Percentiles rank a stretch among this genome's conserved stretches.
phyloP scores from a whole-genome alignment of 495 filamentous ascomycete genomes.

The Echria macrotheca region DNA sequence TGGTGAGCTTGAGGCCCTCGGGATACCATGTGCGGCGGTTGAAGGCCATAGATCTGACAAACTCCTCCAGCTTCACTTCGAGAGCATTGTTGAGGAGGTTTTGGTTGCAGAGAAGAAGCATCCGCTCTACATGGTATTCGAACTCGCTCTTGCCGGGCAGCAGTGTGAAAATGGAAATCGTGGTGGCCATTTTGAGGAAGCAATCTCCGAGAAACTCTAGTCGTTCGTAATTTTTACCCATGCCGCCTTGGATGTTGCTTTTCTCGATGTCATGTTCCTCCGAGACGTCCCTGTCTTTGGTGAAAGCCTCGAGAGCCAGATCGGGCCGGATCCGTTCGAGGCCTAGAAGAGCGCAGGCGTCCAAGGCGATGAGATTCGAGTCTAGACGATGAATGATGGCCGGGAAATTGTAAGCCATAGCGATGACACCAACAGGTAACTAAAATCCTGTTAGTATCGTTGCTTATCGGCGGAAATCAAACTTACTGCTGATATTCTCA shows the following conservation, averaged over 20 bases:
- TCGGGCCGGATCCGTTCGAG: slow-evolving; percentile 54
- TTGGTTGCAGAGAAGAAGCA: slow-evolving; percentile 87
- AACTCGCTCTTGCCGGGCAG: slow-evolving; percentile 78
- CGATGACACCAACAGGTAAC: slow-evolving; percentile 59
- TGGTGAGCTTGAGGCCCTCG: slow-evolving; percentile 56
- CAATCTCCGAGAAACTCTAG: slow-evolving; percentile 92
- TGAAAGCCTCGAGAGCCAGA: slow-evolving; percentile 82
- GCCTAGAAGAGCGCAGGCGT: slow-evolving; percentile 53
- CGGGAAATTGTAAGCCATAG: slow-evolving; percentile 69
- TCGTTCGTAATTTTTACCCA: slow-evolving; percentile 96
- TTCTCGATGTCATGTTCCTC: slow-evolving; percentile 68
- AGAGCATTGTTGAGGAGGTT: slow-evolving; percentile 76
- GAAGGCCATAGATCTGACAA: slow-evolving; percentile 77
- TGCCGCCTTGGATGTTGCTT: slow-evolving; percentile 74
- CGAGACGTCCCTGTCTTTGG: slow-evolving; percentile 90
- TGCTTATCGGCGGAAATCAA: not conserved
- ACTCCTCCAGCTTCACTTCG: slow-evolving; percentile 64
- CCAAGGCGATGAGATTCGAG: slow-evolving; percentile 71
- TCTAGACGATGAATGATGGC: slow-evolving; percentile 81
- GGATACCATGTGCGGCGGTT: slow-evolving; percentile 80
- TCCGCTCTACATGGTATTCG: slow-evolving; percentile 83
- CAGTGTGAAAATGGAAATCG: slow-evolving; percentile 71
- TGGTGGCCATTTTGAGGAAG: slow-evolving; percentile 94
- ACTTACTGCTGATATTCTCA: slow-evolving; percentile 73
- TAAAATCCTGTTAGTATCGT: slow-evolving; percentile 31